phyloP scores from a whole-genome alignment of 2,329 filamentous ascomycete species.

The Pyrenophora seminiperda region DNA sequence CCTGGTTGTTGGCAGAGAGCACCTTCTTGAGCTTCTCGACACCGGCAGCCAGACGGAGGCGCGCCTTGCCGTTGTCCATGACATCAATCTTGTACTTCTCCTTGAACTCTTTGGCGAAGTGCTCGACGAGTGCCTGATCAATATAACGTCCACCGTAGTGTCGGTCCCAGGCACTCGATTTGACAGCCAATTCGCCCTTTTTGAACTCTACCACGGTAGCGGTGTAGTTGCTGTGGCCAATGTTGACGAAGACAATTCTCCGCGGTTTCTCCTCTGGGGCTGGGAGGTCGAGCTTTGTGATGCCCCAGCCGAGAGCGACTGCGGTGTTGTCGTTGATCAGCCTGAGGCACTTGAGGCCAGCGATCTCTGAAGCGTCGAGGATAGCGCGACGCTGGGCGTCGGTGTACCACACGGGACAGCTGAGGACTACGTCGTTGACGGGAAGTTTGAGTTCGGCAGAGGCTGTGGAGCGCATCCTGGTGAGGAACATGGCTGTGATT shows the following conservation, averaged over 20 bases:
- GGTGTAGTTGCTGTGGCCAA: constrained; percentile 96
- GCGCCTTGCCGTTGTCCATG: constrained; percentile 84
- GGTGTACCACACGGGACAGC: constrained; percentile 95
- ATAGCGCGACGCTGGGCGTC: constrained; percentile 88
- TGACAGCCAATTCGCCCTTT: constrained; percentile 94
- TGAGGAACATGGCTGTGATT: constrained; percentile 92
- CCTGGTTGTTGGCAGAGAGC: constrained; percentile 89
- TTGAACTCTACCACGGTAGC: constrained; percentile 93
- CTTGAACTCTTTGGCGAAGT: constrained; percentile 95
- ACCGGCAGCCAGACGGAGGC: constrained; percentile 81
- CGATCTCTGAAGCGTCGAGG: constrained; percentile 90
- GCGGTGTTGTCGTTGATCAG: constrained; percentile 98
- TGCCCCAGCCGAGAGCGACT: constrained; percentile 93
- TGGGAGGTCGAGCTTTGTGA: constrained; percentile 95
- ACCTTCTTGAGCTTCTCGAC: constrained; percentile 99
- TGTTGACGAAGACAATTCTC: constrained; percentile 89
- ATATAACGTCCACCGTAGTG: constrained; percentile 98
- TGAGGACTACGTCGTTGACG: constrained; percentile 91
- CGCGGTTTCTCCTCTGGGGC: constrained; percentile 87
- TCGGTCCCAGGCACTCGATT: constrained; percentile 88
- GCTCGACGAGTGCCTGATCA: constrained; percentile 91
- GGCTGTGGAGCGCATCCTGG: constrained; percentile 90
- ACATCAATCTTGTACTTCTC: constrained; percentile 98
- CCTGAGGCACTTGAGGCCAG: constrained; percentile 87
- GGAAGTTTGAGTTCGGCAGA: constrained; percentile 86